phyloP scores from a whole-genome alignment of 441 rosid genomes.

The Mallotus repandus region DNA sequence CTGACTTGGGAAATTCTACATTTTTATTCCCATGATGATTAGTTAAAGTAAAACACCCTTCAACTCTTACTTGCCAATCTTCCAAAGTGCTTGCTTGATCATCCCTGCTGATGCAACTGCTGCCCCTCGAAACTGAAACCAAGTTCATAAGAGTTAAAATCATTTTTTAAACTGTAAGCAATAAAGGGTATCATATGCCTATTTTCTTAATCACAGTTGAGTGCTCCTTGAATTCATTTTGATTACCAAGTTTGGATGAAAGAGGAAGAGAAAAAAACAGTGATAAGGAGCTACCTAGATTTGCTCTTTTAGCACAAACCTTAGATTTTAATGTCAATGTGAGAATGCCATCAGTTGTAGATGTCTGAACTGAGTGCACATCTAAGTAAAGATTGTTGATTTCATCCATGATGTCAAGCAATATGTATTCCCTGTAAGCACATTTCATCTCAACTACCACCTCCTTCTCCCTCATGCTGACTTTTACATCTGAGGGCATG shows the following conservation, averaged over 20 bases:
- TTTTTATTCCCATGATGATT: slow-evolving; percentile 10
- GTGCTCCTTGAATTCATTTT: too few relatives aligned
- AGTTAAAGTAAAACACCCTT: slow-evolving; percentile 18
- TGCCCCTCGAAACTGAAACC: slow-evolving; percentile 60
- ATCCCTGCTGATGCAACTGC: slow-evolving; percentile 62
- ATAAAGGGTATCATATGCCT: neutral
- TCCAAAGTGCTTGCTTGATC: slow-evolving; percentile 62
- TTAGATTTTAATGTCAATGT: slow-evolving; percentile 57
- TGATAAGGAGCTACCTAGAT: too few relatives aligned
- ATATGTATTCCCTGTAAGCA: slow-evolving; percentile 55
- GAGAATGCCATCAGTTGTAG: slow-evolving; percentile 55
- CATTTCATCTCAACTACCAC: slow-evolving; percentile 65
- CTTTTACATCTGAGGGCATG: slow-evolving; percentile 42
- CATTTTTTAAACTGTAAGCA: neutral
- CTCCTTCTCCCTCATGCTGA: slow-evolving; percentile 58
- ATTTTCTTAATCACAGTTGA: too few relatives aligned
- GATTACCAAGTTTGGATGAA: too few relatives aligned
- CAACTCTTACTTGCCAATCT: slow-evolving; percentile 43
- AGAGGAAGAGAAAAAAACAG: neutral
- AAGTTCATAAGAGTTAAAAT: slow-evolving; percentile 3
- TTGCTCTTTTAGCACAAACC: slow-evolving; percentile 27
- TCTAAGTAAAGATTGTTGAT: slow-evolving; percentile 68
- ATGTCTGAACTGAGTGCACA: slow-evolving; percentile 57
- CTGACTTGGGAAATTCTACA: slow-evolving; percentile 9
- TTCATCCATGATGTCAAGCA: slow-evolving; percentile 77